Conservation (phyloP, 495 filamentous ascomycete species). For the Podospora appendiculata region DNA sequence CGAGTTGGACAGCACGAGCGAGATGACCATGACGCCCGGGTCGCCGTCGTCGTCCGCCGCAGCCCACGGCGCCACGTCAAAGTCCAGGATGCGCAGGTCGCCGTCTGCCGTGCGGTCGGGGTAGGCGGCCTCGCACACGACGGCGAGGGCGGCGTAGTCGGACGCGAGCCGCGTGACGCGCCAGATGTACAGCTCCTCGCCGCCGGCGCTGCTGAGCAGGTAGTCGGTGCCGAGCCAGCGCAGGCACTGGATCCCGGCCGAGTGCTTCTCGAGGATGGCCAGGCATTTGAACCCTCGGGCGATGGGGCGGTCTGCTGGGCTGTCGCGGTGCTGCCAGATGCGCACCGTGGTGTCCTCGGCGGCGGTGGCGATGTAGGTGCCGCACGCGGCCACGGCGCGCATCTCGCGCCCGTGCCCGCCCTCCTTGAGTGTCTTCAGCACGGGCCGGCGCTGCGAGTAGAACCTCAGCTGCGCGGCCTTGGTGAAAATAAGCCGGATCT, state of each 20-base stretch:
- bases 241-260: conserved; percentile 74
- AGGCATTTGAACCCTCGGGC: conserved; percentile 36
- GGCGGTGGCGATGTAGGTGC: conserved; percentile 63
- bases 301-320: not conserved
- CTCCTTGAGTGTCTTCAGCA: conserved; percentile 47
- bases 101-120: conserved; percentile 49
- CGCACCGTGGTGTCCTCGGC: conserved; percentile 85
- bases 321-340: conserved; percentile 43
- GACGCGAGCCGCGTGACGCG: conserved; percentile 44
- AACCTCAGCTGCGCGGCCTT: conserved; percentile 47
- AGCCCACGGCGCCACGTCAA: conserved; percentile 36
- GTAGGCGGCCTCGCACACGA: conserved; percentile 55
- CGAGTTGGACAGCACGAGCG: conserved; percentile 73
- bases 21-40: conserved; percentile 52
- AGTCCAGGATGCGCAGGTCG: conserved; percentile 74
- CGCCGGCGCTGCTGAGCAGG: conserved; percentile 77
- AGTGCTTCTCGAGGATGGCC: conserved; percentile 64
- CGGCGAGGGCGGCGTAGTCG: conserved; percentile 45
- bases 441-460: conserved; percentile 38
- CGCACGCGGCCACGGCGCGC: conserved; percentile 58
- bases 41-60: conserved; percentile 29
- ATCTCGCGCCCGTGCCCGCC: conserved; percentile 88
- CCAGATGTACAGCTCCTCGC: conserved; percentile 88
- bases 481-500: conserved; percentile 44
- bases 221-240: conserved; percentile 62